phyloP scores from a whole-genome alignment of 2,329 filamentous ascomycete genomes.

The Colletotrichum sp. region DNA sequence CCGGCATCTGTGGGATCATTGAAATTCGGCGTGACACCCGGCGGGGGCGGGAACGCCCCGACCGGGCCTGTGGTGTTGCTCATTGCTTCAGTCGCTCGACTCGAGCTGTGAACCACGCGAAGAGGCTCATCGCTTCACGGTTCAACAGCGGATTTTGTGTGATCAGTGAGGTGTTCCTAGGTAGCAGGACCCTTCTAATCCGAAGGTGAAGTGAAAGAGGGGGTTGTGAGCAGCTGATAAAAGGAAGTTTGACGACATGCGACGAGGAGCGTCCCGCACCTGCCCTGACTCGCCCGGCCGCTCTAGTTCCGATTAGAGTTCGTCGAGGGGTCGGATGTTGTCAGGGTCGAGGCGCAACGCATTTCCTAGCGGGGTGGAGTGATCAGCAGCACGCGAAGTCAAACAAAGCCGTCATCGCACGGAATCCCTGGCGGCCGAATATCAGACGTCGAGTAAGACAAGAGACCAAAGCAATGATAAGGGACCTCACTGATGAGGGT shows the following conservation, averaged over 20 bases:
- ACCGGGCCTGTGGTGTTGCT: conserved; percentile 6
- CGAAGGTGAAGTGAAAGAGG: no score
- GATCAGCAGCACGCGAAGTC: background rate
- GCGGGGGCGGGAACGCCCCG: conserved; percentile 25
- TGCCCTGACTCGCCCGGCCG: conserved; percentile 5
- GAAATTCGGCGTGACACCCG: conserved; percentile 26
- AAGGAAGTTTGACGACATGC: background rate
- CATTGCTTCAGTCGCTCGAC: conserved; percentile 5
- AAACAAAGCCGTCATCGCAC: background rate
- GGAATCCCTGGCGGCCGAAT: background rate
- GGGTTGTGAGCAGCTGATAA: background rate
- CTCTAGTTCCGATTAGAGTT: conserved; percentile 3
- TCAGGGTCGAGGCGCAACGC: background rate
- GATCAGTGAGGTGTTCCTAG: background rate
- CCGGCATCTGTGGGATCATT: conserved; percentile 21
- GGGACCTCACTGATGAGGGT: background rate
- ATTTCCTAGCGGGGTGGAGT: background rate
- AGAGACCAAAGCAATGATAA: background rate
- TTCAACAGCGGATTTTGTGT: background rate
- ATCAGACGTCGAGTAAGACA: background rate
- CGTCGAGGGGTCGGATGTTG: background rate
- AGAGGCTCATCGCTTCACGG: conserved; percentile 4
- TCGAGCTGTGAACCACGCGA: background rate
- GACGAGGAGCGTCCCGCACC: background rate
- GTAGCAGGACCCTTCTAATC: background rate